Base-by-base conservation (phyloP, 2,329 filamentous ascomycete species). In the Colletotrichum siamense region DNA sequence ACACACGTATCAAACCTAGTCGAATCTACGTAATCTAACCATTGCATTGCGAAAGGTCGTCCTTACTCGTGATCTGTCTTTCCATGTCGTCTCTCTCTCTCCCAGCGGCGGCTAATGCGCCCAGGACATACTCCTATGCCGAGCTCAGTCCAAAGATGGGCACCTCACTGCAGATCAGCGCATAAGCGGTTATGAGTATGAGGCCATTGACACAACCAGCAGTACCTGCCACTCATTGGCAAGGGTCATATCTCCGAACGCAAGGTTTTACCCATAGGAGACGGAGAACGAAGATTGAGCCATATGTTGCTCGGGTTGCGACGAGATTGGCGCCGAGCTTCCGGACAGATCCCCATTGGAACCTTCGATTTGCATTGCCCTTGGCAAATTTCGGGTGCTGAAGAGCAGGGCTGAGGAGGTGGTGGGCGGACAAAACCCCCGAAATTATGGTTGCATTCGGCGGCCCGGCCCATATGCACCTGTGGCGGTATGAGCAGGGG, bases 11-110 rank as follows among this genome's bases (percentile, higher is more conserved):
- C 16, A 9, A 44, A 18, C 16, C 18, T n/a, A n/a, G 39, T 44
- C 1, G 39, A n/a, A 18, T n/a, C 16, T 44, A 44, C 39, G 6
- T n/a, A 44, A n/a, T 44, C 39, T n/a, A 9, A 0, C 5, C 8
- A 6, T 44, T 44, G 39, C 2, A n/a, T 44, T 44, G 39, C 39
- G 39, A 44, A 44, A 44, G 8, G 39, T 10, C n/a, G 39, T 44
- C 16, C 8, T n/a, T 44, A 44, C 39, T 44, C 39, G 8, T 44
- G 39, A 44, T n/a, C 39, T 2, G 39, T 44, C 0, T n/a, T 44
- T 3, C 16, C 39, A 44, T n/a, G 16, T 44, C 16, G 39, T 0
- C 6, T n/a, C 0, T 44, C 0, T 44, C 16, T 44, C 39, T 44
- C 0, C 39, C 39, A 0, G 8, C 39, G 18, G 39, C 39, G 39